These are phyloP conservation scores for Leishmania guyanensis DNA, from an alignment of 208 protist genomes.

Conservation along the genomic window DNA sequence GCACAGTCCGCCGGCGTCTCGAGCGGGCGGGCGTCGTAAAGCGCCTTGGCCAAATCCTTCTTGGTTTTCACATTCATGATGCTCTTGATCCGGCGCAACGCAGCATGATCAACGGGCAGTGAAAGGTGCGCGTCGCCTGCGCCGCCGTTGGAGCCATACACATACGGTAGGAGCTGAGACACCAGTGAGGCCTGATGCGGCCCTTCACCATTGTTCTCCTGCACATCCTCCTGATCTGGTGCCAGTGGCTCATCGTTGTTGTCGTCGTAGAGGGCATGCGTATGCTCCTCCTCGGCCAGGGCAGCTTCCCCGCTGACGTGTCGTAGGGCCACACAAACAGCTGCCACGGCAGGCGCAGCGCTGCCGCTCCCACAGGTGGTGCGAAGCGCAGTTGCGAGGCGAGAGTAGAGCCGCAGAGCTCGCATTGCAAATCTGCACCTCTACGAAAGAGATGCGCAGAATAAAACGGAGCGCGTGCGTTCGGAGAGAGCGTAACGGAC, in stretches of 20 bases:
- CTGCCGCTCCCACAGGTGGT: background rate
- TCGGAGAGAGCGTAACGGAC: background rate
- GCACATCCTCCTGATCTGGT: background rate
- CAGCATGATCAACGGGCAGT: slow-evolving; percentile 5
- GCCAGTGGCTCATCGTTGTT: background rate
- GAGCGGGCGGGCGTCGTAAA: background rate
- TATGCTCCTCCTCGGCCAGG: background rate
- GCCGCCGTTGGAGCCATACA: slow-evolving; percentile 6
- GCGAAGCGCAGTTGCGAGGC: background rate
- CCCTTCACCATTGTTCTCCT: background rate
- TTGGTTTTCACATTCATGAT: slow-evolving; percentile 7
- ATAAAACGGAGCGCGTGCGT: background rate
- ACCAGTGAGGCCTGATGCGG: slow-evolving; percentile 1
- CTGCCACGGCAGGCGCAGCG: background rate
- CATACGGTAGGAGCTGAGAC: slow-evolving; percentile 17
- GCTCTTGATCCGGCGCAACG: slow-evolving; percentile 10
- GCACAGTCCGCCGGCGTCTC: slow-evolving; percentile 8
- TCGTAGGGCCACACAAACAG: background rate
- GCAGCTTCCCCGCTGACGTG: slow-evolving; percentile 2
- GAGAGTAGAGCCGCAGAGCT: slow-evolving; percentile 3
- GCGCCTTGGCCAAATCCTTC: background rate
- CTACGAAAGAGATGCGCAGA: background rate
- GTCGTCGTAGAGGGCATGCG: background rate
- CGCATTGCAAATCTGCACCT: background rate
- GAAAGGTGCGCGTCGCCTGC: background rate